Evolutionary conservation across 2,329 filamentous ascomycete genomes (phyloP), one percentile per base, ranked within the genome.

Genomic region (Aspergillus sclerotialis): DNA sequence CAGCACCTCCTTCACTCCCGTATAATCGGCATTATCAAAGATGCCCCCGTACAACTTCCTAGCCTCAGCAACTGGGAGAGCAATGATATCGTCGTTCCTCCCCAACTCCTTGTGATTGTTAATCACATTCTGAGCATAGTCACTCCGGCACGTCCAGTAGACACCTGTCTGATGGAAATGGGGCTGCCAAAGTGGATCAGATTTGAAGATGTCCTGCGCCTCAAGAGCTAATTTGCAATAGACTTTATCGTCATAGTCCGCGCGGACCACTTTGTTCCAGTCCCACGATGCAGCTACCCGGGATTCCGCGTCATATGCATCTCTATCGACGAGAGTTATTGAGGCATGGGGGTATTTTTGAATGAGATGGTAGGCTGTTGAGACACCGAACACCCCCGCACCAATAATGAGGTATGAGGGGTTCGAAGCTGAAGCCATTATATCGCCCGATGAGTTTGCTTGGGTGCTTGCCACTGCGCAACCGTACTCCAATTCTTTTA

Each of bases 21-120:
- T 64, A 46, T 78, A 81, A 36, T 80, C 74, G 2, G 77, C 75
- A 28, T 76, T 68, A 7, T 72, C 65, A 38, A 81, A 80, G 1
- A 81, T 49, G 0, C 77, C 77, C 3, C 65, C 69, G 39, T 76
- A 79, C 36, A 78, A 44, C 46, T 62, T 60, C 29, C 70, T 68
- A 24, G 75, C 72, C 40, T 78, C 71, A 35, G 69, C 69, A 3
- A 73, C 58, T 24, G 72, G 59, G 15, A 75, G 50, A 7, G 67
- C 62, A 13, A 56, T 52, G 24, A 72, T 50, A 36, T 72, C 68
- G 4, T 68, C 66, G 21, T 61, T 55, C 7, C 68, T 55, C 2
- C 68, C 69, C 11, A 72, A 56, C 41, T 65, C 67, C 50, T 67
- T 67, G 53, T 71, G 72, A 45, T 71, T 69, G 35, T 63, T 58